These are phyloP conservation scores for Pelargonium australe DNA, from an alignment of 441 rosid species.

Conservation along the genomic window DNA sequence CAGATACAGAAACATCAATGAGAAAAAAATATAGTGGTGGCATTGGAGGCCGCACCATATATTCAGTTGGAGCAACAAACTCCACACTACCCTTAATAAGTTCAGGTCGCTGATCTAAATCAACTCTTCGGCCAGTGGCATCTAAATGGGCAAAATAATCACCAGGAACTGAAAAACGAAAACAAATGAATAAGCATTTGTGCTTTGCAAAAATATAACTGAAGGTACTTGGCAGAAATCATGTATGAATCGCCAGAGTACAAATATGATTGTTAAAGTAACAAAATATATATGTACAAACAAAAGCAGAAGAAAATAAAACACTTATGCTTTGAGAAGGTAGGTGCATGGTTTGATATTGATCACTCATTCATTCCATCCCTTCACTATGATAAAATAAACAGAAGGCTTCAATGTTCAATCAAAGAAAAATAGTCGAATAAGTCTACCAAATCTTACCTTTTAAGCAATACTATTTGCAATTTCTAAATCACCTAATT, in stretches of 20 bases:
- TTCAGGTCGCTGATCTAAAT: constrained; percentile 94
- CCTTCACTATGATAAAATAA: too few species aligned
- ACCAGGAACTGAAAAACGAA: constrained; percentile 67
- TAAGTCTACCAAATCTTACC: too few species aligned
- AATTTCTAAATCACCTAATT: too few species aligned
- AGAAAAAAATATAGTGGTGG: constrained; percentile 94
- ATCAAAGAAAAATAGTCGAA: too few species aligned
- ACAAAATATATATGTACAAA: too few species aligned
- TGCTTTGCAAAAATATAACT: constrained; percentile 1
- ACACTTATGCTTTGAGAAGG: too few species aligned
- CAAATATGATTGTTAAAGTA: background rate
- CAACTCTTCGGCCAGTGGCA: constrained; percentile 86
- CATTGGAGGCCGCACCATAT: constrained; percentile 99
- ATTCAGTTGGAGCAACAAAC: constrained; percentile 95
- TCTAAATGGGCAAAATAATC: constrained; percentile 92
- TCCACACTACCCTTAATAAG: constrained; percentile 92
- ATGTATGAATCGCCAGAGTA: background rate
- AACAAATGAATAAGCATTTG: constrained; percentile 11
- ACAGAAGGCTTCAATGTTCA: too few species aligned
- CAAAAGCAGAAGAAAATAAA: too few species aligned
- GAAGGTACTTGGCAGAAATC: background rate
- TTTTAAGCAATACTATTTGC: too few species aligned
- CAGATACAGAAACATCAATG: constrained; percentile 86
- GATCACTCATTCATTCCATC: too few species aligned
- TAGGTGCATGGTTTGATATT: too few species aligned